Percentiles rank a stretch among this genome's conserved stretches.
Conservation (phyloP, 208 protist genomes). For the Naegleria lovaniensis region DNA sequence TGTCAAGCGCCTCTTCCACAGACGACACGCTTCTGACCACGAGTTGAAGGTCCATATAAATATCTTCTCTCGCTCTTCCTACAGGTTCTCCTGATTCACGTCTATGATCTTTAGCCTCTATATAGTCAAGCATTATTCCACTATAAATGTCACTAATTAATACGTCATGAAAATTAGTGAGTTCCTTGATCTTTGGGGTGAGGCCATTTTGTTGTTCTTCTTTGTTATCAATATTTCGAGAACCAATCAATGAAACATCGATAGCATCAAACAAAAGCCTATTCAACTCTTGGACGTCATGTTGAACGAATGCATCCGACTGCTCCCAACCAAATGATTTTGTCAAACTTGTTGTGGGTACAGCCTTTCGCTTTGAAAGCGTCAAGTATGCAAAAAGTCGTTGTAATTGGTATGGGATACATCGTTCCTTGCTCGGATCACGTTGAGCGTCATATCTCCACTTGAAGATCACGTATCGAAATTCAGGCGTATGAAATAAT, state of each 20-base stretch:
- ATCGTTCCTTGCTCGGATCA: slow-evolving; percentile 38
- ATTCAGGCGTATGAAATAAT: slow-evolving; percentile 33
- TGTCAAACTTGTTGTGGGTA: neutral
- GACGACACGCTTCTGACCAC: slow-evolving; percentile 59
- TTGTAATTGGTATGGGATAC: slow-evolving; percentile 64
- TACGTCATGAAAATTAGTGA: neutral
- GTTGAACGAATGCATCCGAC: slow-evolving; percentile 73
- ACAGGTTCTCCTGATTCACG: slow-evolving; percentile 35
- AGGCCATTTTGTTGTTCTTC: slow-evolving; percentile 72
- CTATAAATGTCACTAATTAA: slow-evolving; percentile 55
- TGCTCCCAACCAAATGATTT: slow-evolving; percentile 55
- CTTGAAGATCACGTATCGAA: neutral
- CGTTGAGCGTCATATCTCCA: slow-evolving; percentile 36
- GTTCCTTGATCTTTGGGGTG: slow-evolving; percentile 61
- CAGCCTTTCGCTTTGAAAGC: slow-evolving; percentile 37
- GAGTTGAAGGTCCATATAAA: slow-evolving; percentile 74
- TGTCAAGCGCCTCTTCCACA: slow-evolving; percentile 64
- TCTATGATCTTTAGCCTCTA: slow-evolving; percentile 36
- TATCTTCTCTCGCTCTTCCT: slow-evolving; percentile 57
- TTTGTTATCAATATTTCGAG: slow-evolving; percentile 44
- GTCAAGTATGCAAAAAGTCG: slow-evolving; percentile 75
- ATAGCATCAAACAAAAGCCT: slow-evolving; percentile 66
- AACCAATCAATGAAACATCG: neutral
- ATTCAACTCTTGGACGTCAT: slow-evolving; percentile 80
- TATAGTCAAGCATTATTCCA: slow-evolving; percentile 62